Evolutionary conservation across 2,329 filamentous ascomycete genomes (phyloP).

Genomic region (Epichloe festucae): DNA sequence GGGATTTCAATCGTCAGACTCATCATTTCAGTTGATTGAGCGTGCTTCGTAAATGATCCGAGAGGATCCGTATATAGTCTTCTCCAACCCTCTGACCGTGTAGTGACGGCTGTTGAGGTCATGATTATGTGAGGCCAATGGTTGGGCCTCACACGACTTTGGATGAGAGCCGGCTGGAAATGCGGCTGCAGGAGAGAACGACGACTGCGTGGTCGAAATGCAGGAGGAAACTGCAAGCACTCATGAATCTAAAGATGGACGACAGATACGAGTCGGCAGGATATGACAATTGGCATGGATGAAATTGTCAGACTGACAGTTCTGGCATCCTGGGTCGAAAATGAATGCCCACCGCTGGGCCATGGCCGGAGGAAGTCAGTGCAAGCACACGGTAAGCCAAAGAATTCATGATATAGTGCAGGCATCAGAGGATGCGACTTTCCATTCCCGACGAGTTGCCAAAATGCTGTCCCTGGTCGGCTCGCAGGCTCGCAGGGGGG

Average conservation of each 20-base stretch:
- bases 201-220: background rate
- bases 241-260: background rate
- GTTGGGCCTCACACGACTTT: background rate
- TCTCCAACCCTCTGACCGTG: slow-evolving; percentile 2
- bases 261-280: background rate
- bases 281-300: background rate
- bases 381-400: background rate
- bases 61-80: slow-evolving; percentile 24
- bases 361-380: background rate
- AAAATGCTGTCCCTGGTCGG: background rate
- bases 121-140: background rate
- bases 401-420: background rate
- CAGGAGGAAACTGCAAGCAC: background rate
- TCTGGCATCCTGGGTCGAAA: background rate
- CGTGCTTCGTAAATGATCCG: slow-evolving; percentile 23
- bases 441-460: background rate
- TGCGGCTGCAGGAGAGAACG: background rate
- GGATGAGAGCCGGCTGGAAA: background rate
- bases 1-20: background rate
- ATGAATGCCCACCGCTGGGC: background rate
- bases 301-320: background rate
- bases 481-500: background rate
- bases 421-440: background rate
- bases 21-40: background rate
- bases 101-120: background rate